These are phyloP conservation scores for Durotheca rogersii DNA, from an alignment of 495 filamentous ascomycete species.

Conservation along the genomic window DNA sequence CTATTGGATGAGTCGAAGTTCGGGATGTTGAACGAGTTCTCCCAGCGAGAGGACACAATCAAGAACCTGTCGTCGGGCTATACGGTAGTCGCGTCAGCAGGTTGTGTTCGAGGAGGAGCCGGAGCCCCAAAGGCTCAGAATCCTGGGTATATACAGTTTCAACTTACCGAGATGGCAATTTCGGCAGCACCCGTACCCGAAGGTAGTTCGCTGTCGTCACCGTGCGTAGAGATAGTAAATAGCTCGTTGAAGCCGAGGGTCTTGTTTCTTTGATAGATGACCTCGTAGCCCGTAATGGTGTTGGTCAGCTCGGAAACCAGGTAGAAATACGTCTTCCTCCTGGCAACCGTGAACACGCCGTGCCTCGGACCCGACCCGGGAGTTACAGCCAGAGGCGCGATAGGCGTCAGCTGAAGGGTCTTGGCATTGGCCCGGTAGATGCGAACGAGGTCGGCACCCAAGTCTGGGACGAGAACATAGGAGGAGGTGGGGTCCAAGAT, in stretches of 20 bases:
- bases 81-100: too few relatives aligned
- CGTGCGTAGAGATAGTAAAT: slow-evolving; percentile 49
- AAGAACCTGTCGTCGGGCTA: slow-evolving; percentile 63
- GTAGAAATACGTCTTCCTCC: slow-evolving; percentile 58
- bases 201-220: slow-evolving; percentile 35
- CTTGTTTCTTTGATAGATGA: slow-evolving; percentile 52
- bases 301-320: slow-evolving; percentile 63
- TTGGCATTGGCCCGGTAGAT: slow-evolving; percentile 57
- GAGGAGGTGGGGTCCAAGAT: slow-evolving; percentile 67
- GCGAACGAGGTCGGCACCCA: slow-evolving; percentile 70
- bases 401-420: slow-evolving; percentile 38
- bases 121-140: too few relatives aligned
- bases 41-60: slow-evolving; percentile 63
- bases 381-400: slow-evolving; percentile 34
- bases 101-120: too few relatives aligned
- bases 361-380: slow-evolving; percentile 68
- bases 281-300: slow-evolving; percentile 56
- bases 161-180: slow-evolving; percentile 59
- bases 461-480: slow-evolving; percentile 67
- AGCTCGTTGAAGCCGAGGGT: slow-evolving; percentile 50
- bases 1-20: slow-evolving; percentile 47
- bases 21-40: slow-evolving; percentile 49
- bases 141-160: too few relatives aligned
- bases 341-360: slow-evolving; percentile 56
- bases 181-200: slow-evolving; percentile 55